Percentiles rank a stretch among this genome's conserved stretches.
Conservation (phyloP, 2,329 filamentous ascomycete species). For the Torrubiella hemipterigena region DNA sequence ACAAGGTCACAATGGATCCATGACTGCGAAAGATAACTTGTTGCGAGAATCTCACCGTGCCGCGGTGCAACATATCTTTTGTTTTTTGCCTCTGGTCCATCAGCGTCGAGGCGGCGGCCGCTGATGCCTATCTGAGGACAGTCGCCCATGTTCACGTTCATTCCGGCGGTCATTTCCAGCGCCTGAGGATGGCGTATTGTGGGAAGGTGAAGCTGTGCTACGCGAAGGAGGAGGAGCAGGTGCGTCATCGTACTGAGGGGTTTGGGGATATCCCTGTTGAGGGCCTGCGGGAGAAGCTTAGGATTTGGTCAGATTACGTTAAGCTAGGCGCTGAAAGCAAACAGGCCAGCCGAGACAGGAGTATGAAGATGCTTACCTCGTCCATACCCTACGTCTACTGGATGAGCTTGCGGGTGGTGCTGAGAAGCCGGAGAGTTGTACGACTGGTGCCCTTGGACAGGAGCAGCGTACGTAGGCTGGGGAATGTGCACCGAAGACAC, state of each 20-base stretch:
- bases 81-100: too few species aligned
- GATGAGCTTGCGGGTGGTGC: slow-evolving; percentile 22
- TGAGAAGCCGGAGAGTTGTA: slow-evolving; percentile 21
- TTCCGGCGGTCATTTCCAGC: slow-evolving; percentile 25
- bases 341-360: too few species aligned
- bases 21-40: too few species aligned
- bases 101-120: slow-evolving; percentile 25
- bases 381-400: slow-evolving; percentile 28
- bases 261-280: slow-evolving; percentile 19
- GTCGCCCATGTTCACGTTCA: slow-evolving; percentile 29
- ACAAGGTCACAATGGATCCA: too few species aligned
- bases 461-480: slow-evolving; percentile 20
- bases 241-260: slow-evolving; percentile 36
- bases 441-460: slow-evolving; percentile 16
- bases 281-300: slow-evolving; percentile 40
- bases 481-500: slow-evolving; percentile 16
- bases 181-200: slow-evolving; percentile 25
- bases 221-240: slow-evolving; percentile 28
- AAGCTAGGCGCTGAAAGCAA: slow-evolving; percentile 4
- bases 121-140: slow-evolving; percentile 24
- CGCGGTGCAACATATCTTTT: too few species aligned
- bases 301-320: slow-evolving; percentile 25
- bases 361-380: slow-evolving; percentile 44
- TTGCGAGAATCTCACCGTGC: too few species aligned
- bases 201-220: slow-evolving; percentile 22